A percentile compares a stretch with the other conserved stretches of the same genome.
phyloP scores from a whole-genome alignment of 1,284 basidiomycete species.

The Stereum hirsutum region DNA sequence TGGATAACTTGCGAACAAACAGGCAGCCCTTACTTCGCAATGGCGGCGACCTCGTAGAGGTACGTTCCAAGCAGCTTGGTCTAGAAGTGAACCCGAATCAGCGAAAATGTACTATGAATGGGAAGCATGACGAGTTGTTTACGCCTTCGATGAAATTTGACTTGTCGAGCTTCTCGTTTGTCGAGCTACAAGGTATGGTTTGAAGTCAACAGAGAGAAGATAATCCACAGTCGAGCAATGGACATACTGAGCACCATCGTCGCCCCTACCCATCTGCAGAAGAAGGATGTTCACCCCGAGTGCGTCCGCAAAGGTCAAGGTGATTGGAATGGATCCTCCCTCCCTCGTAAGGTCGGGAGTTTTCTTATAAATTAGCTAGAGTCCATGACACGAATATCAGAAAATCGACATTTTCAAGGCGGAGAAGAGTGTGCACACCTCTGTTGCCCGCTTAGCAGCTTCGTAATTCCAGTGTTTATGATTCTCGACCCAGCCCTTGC shows the following conservation, averaged over 20 bases:
- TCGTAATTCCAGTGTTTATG: conserved; percentile 92
- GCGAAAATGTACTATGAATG: background rate
- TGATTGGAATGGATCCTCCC: conserved; percentile 95
- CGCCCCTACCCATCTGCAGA: conserved; percentile 88
- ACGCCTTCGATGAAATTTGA: conserved; percentile 92
- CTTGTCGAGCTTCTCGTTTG: conserved; percentile 93
- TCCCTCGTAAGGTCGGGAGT: conserved; percentile 88
- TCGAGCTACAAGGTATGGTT: conserved; percentile 45
- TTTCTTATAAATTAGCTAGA: conserved; percentile 68
- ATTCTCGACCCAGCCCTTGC: conserved; percentile 86
- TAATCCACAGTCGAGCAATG: background rate
- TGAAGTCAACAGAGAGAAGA: conserved; percentile 4
- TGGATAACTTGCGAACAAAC: no score
- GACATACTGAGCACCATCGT: conserved; percentile 87
- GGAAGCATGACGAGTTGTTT: conserved; percentile 17
- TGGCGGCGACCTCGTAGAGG: conserved; percentile 71
- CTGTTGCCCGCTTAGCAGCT: conserved; percentile 81
- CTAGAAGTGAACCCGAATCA: conserved; percentile 20
- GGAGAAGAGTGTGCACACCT: no score
- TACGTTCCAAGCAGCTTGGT: conserved; percentile 79
- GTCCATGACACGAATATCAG: background rate
- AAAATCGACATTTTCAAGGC: background rate
- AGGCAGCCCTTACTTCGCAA: no score
- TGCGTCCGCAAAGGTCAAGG: conserved; percentile 90
- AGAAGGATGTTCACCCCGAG: conserved; percentile 77